Percentiles rank a stretch among this genome's conserved stretches.
Conservation (phyloP, 2,329 filamentous ascomycete species). For the Phyllachora maydis region DNA sequence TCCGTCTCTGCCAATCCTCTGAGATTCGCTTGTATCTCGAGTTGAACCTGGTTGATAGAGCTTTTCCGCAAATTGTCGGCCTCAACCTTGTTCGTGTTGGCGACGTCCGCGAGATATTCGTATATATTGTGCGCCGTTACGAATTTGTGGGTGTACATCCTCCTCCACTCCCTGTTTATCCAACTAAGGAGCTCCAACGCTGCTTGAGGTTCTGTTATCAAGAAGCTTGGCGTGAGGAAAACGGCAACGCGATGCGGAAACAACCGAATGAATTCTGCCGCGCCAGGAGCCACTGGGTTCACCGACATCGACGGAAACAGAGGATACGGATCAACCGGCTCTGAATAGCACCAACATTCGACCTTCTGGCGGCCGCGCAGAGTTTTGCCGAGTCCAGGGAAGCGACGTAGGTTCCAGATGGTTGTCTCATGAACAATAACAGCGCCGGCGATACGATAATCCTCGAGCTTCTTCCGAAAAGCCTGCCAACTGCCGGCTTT, state of each 20-base stretch:
- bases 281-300: constrained; percentile 8
- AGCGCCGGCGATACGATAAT: no score
- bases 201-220: constrained; percentile 20
- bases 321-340: constrained; percentile 10
- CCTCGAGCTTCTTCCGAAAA: no score
- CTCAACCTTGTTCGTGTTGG: constrained; percentile 15
- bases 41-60: no score
- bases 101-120: constrained; percentile 14
- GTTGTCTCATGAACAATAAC: constrained; percentile 25
- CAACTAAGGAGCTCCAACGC: constrained; percentile 18
- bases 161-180: constrained; percentile 11
- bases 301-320: constrained; percentile 10
- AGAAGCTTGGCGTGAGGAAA: constrained; percentile 27
- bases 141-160: constrained; percentile 9
- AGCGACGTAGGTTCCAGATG: constrained; percentile 14
- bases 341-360: constrained; percentile 19
- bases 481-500: no score
- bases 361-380: constrained; percentile 11
- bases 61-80: no score
- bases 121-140: constrained; percentile 15
- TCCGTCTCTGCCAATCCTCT: no score
- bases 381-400: constrained; percentile 15
- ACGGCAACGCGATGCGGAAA: constrained; percentile 22
- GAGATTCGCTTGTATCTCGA: no score
- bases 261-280: constrained; percentile 15